Conservation (phyloP, 2,329 filamentous ascomycete genomes). For the Aspergillus sp. region DNA sequence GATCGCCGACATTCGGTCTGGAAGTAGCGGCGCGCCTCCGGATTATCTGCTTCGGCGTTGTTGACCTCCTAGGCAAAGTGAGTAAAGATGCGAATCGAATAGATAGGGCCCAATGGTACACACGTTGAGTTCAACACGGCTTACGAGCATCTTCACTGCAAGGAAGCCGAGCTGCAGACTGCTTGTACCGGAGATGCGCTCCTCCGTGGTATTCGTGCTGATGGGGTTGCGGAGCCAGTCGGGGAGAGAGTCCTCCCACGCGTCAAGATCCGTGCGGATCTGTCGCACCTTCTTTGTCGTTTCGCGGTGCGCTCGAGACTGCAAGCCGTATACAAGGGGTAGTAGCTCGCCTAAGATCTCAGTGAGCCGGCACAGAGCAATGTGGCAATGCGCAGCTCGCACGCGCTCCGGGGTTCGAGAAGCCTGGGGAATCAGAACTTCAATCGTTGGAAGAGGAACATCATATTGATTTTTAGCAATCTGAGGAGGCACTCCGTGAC, state of each 20-base stretch:
- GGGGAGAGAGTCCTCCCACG: conserved; percentile 49
- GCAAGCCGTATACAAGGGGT: conserved; percentile 49
- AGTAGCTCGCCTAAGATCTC: conserved; percentile 50
- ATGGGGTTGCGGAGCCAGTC: conserved; percentile 44
- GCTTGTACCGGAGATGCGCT: conserved; percentile 44
- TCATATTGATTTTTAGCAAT: conserved; percentile 57
- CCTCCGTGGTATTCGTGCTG: conserved; percentile 28
- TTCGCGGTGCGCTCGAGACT: conserved; percentile 45
- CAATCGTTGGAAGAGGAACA: conserved; percentile 54
- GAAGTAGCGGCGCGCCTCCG: conserved; percentile 53
- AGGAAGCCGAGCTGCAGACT: conserved; percentile 49
- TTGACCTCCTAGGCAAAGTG: conserved; percentile 43
- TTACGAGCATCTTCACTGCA: conserved; percentile 50
- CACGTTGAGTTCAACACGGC: conserved; percentile 50
- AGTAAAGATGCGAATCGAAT: not conserved
- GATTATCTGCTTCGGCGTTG: conserved; percentile 45
- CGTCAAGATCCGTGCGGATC: conserved; percentile 48
- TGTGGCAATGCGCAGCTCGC: conserved; percentile 53
- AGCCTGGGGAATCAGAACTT: conserved; percentile 41
- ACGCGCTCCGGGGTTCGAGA: conserved; percentile 44
- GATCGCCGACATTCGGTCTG: conserved; percentile 48
- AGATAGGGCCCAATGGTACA: conserved; percentile 16
- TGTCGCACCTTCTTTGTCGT: conserved; percentile 49
- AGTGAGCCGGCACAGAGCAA: conserved; percentile 54
- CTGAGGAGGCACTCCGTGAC: conserved; percentile 58